A percentile compares a stretch with the other conserved stretches of the same genome.
These are phyloP conservation scores for Salix viminalis DNA, from an alignment of 345 rosid genomes.

Conservation along the genomic window DNA sequence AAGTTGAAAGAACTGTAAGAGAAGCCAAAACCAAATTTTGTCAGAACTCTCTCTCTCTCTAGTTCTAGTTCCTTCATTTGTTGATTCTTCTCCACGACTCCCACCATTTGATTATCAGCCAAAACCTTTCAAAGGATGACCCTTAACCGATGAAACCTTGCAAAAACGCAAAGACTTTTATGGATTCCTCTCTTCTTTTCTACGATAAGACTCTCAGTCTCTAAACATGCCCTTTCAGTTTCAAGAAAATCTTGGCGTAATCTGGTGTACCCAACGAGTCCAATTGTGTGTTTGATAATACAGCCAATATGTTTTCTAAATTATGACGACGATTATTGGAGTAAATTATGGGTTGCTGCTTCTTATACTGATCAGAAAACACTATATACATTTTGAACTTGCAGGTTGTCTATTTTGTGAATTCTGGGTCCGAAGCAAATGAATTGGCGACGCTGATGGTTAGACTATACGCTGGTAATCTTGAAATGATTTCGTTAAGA, in stretches of 20 bases:
- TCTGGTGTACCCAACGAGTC: no score
- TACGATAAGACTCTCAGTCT: no score
- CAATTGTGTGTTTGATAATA: no score
- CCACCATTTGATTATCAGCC: conserved; percentile 74
- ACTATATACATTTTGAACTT: neutral
- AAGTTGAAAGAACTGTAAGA: conserved; percentile 34
- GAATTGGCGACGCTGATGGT: conserved; percentile 96
- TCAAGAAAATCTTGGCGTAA: no score
- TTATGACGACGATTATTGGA: neutral
- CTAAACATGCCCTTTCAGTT: no score
- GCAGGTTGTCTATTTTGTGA: conserved; percentile 90
- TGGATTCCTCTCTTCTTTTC: conserved; percentile 72
- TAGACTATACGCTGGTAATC: conserved; percentile 72
- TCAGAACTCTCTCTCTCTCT: conserved; percentile 5
- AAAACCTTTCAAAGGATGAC: conserved; percentile 57
- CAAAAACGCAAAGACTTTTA: conserved; percentile 68
- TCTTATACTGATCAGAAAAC: neutral
- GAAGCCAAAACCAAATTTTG: conserved; percentile 14
- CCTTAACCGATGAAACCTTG: conserved; percentile 60
- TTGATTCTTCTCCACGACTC: conserved; percentile 40
- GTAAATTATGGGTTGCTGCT: neutral
- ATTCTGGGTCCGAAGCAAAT: conserved; percentile 94
- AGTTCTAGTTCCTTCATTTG: conserved; percentile 17
- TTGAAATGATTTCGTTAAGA: conserved; percentile 83
- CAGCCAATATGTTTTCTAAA: no score